These are phyloP conservation scores for Hygrocybe punicea DNA, from an alignment of 768 basidiomycete genomes.

Conservation along the genomic window DNA sequence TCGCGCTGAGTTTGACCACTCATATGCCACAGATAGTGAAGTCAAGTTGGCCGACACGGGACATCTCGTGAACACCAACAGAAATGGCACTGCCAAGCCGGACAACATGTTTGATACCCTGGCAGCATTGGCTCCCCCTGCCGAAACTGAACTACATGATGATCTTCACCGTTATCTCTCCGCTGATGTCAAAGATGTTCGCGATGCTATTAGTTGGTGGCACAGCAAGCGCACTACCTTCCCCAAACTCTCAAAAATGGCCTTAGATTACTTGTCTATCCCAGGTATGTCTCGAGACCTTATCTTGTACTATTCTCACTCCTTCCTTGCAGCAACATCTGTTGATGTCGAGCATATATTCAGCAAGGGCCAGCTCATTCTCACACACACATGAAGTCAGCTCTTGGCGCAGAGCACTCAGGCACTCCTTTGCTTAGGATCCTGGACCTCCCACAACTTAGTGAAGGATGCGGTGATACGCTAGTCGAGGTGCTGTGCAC, in stretches of 20 bases:
- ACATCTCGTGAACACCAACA: neutral
- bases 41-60: neutral
- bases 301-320: constrained; percentile 4
- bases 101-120: constrained; percentile 34
- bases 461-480: constrained; percentile 28
- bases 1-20: constrained; percentile 14
- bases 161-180: constrained; percentile 31
- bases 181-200: constrained; percentile 21
- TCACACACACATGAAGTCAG: constrained; percentile 21
- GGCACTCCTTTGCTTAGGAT: constrained; percentile 31
- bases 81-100: constrained; percentile 1
- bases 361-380: too few species aligned
- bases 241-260: constrained; percentile 33
- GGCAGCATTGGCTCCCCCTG: constrained; percentile 16
- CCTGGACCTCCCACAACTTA: constrained; percentile 27
- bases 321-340: constrained; percentile 27
- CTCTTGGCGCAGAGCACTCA: constrained; percentile 24
- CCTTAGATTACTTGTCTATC: constrained; percentile 31
- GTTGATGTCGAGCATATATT: constrained; percentile 31
- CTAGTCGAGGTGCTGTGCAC: too few species aligned
- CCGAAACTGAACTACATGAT: constrained; percentile 12
- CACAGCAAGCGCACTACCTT: constrained; percentile 15
- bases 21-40: neutral
- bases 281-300: constrained; percentile 24
- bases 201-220: constrained; percentile 33